phyloP scores from a whole-genome alignment of 1,284 basidiomycete species.

The Uromyces viciae-fabae region DNA sequence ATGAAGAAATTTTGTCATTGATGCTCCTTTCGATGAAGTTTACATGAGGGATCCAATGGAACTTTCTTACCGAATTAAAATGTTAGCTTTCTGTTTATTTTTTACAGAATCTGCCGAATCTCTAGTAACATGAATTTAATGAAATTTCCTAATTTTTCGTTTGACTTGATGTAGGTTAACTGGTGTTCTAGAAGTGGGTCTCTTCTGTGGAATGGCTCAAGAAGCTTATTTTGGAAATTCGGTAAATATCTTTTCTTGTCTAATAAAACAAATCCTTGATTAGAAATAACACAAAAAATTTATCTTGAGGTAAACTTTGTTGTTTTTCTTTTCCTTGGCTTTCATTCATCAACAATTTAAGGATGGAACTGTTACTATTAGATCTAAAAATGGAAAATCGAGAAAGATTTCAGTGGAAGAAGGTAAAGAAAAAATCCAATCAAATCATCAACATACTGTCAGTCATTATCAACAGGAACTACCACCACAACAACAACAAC shows the following conservation, averaged over 20 bases:
- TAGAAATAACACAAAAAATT: background rate
- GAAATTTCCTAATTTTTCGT: constrained; percentile 56
- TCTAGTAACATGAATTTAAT: background rate
- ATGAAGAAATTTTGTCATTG: constrained; percentile 81
- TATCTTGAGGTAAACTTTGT: background rate
- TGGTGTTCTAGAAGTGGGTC: constrained; percentile 92
- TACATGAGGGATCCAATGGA: constrained; percentile 67
- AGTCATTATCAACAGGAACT: background rate
- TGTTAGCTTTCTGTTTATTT: constrained; percentile 52
- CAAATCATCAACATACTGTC: background rate
- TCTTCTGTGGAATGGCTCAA: constrained; percentile 89
- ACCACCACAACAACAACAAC: no score
- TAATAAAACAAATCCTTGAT: background rate
- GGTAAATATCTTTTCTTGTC: constrained; percentile 58
- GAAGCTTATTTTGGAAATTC: constrained; percentile 96
- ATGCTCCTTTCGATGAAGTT: constrained; percentile 74
- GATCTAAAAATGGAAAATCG: constrained; percentile 20
- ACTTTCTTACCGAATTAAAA: constrained; percentile 52
- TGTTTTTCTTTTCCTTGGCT: background rate
- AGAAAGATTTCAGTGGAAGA: constrained; percentile 21
- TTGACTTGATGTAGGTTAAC: constrained; percentile 67
- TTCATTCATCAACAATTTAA: background rate
- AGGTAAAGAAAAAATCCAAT: constrained; percentile 7
- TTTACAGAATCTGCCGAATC: background rate
- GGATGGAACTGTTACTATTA: constrained; percentile 39